These are phyloP conservation scores for Ustilago shanxiensis DNA, from an alignment of 1,284 basidiomycete species.

Conservation along the genomic window DNA sequence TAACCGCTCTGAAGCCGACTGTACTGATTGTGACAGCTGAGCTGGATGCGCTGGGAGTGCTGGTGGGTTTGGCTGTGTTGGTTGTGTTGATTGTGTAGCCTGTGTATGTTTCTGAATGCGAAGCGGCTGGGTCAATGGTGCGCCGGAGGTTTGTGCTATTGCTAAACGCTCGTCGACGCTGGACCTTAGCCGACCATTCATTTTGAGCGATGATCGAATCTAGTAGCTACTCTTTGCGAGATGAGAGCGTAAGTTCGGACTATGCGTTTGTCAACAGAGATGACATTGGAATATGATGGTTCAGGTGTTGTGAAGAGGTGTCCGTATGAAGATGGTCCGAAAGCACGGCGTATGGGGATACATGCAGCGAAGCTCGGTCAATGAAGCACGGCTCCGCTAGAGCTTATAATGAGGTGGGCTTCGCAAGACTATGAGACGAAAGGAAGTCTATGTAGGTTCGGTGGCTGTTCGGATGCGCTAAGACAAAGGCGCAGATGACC, in stretches of 20 bases:
- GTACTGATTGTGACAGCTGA: neutral
- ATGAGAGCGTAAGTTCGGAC: neutral
- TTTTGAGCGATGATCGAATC: conserved; percentile 6
- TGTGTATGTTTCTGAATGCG: conserved; percentile 1
- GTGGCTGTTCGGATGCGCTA: neutral
- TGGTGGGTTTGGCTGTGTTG: neutral
- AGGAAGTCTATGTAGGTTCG: neutral
- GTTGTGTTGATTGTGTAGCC: neutral
- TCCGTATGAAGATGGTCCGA: neutral
- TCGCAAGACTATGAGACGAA: neutral
- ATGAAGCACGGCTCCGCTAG: neutral
- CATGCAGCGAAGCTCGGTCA: neutral
- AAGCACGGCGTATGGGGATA: neutral
- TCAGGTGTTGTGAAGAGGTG: neutral
- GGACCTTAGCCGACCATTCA: conserved; percentile 22
- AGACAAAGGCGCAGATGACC: neutral
- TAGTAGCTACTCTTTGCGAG: neutral
- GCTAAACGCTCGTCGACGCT: conserved; percentile 7
- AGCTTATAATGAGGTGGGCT: neutral
- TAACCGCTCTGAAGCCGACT: neutral
- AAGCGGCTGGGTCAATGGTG: conserved; percentile 5
- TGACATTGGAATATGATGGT: neutral
- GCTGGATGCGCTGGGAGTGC: neutral
- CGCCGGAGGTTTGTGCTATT: neutral
- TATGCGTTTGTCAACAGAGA: neutral